Base-by-base conservation (phyloP, 164 flowering plant genomes). In the Chimonanthus praecox region DNA sequence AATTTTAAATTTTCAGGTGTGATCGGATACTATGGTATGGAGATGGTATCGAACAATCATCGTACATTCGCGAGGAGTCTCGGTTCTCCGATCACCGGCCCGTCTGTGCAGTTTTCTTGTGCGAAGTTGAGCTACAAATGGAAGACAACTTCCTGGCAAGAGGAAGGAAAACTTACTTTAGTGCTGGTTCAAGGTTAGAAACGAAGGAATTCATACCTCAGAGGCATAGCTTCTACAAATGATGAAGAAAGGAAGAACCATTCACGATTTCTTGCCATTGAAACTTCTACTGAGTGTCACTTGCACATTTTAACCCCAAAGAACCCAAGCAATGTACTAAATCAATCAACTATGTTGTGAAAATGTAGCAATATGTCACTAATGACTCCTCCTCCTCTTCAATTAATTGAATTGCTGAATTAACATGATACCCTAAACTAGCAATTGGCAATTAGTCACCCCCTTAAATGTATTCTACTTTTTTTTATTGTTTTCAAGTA, bases 31-130 rank as follows among this genome's bases (percentile, higher is more conserved):
- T 95, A 7, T 95, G 99, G 99, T 80, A 80, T 9, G 99, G 99
- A 0, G 50, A 80, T 11, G 94, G 97, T 46, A 87, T 92, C 1
- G 92, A 95, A 49, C 97, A 93, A 58, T 67, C 88, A 68, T 85
- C 87, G 1, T 95, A 95, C 68, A 80, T 85, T 5, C 89, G 99
- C 0, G 92, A 92, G 7, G 99, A 95, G 72, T 95, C 99, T 15
- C 89, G 97, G 81, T 88, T 95, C 72, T 95, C 99, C 0, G 98
- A 95, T 78, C 99, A 95, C 79, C 83, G 97, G 70, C 98, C 99
- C 0, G 99, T 93, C 0, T 95, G 97, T 79, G 87, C 92, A 0
- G 86, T 86, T 2, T 95, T 95, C 71, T 64, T 76, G 66, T 66
- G 76, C 9, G 77, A 76, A 70, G 79, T 78, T 5, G 76, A 77